Conservation (phyloP, 495 filamentous ascomycete genomes). For the Penicillium herquei region DNA sequence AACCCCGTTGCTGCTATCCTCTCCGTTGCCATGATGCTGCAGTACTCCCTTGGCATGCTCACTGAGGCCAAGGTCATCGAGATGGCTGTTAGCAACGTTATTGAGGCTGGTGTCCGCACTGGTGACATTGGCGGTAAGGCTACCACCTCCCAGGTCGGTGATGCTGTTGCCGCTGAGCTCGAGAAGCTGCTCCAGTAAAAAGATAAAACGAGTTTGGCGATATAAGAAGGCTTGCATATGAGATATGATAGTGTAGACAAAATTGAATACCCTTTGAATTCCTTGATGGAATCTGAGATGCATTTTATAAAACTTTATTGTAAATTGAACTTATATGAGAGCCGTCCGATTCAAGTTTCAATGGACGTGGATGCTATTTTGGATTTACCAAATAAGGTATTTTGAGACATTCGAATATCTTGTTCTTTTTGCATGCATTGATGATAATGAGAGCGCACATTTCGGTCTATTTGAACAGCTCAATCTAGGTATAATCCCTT, state of each 20-base stretch:
- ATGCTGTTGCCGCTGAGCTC: conserved; percentile 50
- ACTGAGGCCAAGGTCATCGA: conserved; percentile 53
- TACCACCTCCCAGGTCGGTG: conserved; percentile 50
- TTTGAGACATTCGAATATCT: too few species aligned
- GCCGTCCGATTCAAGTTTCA: too few species aligned
- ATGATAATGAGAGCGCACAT: too few species aligned
- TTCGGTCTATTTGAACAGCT: too few species aligned
- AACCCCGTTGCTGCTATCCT: conserved; percentile 61
- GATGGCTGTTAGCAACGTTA: conserved; percentile 51
- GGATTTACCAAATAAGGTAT: too few species aligned
- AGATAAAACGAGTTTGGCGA: conserved; percentile 1
- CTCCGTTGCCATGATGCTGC: conserved; percentile 56
- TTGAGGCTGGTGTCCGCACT: conserved; percentile 52
- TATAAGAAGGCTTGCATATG: conserved; percentile 14
- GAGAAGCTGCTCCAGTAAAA: conserved; percentile 45
- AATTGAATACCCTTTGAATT: conserved; percentile 30
- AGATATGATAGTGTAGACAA: conserved; percentile 28
- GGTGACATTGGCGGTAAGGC: conserved; percentile 55
- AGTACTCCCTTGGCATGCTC: conserved; percentile 51
- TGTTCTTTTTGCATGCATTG: too few species aligned
- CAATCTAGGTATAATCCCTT: too few species aligned
- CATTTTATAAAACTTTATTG: not conserved
- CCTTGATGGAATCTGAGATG: conserved; percentile 1
- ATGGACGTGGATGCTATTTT: too few species aligned
- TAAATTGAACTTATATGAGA: not conserved